A percentile compares a stretch with the other conserved stretches of the same genome.
phyloP scores from a whole-genome alignment of 352 stramenopile species.

The Globisporangium spiculum region DNA sequence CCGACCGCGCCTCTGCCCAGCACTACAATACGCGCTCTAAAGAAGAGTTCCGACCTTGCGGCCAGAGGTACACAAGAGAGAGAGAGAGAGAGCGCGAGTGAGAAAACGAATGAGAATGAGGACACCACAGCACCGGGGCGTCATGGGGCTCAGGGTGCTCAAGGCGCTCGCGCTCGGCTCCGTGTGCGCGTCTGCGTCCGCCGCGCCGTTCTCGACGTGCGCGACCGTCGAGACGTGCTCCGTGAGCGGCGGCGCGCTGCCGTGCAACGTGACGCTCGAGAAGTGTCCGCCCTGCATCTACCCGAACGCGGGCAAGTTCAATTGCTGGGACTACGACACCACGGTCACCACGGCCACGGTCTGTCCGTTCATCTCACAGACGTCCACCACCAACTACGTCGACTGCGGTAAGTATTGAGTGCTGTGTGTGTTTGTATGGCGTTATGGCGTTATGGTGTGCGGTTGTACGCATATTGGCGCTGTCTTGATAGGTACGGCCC shows the following conservation, averaged over 20 bases:
- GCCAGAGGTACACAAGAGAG: background rate
- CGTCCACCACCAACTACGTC: conserved; percentile 37
- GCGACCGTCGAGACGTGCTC: conserved; percentile 10
- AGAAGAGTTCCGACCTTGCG: conserved; percentile 3
- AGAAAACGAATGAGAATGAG: background rate
- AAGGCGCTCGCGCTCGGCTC: conserved; percentile 3
- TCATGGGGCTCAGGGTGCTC: background rate
- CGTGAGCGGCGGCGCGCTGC: background rate
- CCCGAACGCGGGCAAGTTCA: conserved; percentile 41
- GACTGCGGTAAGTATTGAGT: conserved; percentile 59
- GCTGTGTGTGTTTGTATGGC: background rate
- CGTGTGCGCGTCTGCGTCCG: background rate
- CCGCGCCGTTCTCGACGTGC: conserved; percentile 12
- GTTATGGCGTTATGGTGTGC: background rate
- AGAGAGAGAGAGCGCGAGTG: background rate
- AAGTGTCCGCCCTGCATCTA: conserved; percentile 67
- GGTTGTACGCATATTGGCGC: background rate
- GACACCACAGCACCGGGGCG: background rate
- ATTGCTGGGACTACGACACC: conserved; percentile 64
- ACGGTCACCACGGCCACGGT: conserved; percentile 39
- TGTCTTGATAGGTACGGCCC: background rate
- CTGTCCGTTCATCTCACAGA: conserved; percentile 47
- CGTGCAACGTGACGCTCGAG: conserved; percentile 10
- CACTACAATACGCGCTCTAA: background rate
- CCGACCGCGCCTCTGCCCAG: background rate